phyloP scores from a whole-genome alignment of 2,329 filamentous ascomycete genomes.

The Fusarium gaditjirri region DNA sequence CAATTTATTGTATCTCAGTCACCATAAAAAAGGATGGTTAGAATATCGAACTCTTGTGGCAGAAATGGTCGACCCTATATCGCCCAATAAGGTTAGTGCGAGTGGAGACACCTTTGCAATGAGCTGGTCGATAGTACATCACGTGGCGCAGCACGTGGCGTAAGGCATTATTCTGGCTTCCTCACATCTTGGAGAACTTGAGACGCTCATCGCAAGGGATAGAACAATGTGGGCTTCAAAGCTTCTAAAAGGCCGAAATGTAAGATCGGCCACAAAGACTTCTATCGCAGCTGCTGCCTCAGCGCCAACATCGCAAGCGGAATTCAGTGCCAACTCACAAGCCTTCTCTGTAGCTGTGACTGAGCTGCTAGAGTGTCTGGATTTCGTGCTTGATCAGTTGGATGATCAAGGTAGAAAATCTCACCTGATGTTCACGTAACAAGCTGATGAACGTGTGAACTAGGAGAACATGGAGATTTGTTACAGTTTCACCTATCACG shows the following conservation, averaged over 20 bases:
- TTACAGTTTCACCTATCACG: conserved; percentile 35
- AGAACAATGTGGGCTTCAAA: conserved; percentile 6
- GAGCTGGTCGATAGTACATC: background rate
- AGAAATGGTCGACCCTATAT: background rate
- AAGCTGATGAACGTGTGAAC: fast-evolving
- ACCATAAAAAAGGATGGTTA: too few relatives aligned
- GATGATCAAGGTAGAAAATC: conserved; percentile 25
- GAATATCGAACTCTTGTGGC: too few relatives aligned
- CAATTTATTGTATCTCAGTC: too few relatives aligned
- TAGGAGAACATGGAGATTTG: conserved; percentile 38
- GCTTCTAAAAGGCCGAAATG: background rate
- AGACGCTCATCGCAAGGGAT: background rate
- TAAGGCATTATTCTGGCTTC: background rate
- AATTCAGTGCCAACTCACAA: conserved; percentile 36
- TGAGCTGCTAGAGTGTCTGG: conserved; percentile 33
- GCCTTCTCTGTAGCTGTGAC: conserved; percentile 36
- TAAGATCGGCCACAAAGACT: background rate
- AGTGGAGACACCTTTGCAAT: too few relatives aligned
- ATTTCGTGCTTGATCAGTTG: conserved; percentile 38
- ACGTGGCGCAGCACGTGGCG: conserved; percentile 8
- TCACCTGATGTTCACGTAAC: fast-evolving
- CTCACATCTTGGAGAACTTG: background rate
- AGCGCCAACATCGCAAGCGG: background rate
- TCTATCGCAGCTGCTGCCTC: conserved; percentile 5
- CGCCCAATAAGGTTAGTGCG: too few relatives aligned